These are phyloP conservation scores for Melocanna baccifera DNA, from an alignment of 176 grass and related monocot genomes.

Conservation along the genomic window DNA sequence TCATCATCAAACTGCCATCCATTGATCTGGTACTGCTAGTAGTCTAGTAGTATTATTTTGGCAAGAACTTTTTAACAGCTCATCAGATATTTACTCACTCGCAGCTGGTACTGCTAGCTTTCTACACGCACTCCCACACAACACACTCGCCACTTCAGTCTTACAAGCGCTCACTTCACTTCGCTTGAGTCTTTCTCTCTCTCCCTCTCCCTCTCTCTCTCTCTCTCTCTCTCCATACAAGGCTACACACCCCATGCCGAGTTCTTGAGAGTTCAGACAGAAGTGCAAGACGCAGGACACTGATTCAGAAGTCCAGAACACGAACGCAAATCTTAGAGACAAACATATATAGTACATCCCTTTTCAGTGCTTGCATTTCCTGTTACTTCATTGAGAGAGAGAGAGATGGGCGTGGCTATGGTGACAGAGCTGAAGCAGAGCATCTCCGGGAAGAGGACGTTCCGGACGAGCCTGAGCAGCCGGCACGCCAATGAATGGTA, in stretches of 20 bases:
- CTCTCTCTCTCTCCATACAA: neutral
- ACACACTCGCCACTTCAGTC: constrained; percentile 37
- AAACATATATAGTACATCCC: neutral
- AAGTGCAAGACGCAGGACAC: neutral
- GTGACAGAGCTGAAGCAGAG: constrained; percentile 93
- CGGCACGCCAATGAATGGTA: constrained; percentile 86
- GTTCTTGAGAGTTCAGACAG: neutral
- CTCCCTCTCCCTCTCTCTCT: neutral
- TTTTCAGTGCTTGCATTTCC: neutral
- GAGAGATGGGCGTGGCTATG: constrained; percentile 78
- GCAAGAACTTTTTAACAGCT: constrained; percentile 21
- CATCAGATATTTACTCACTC: constrained; percentile 1
- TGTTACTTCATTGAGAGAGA: neutral
- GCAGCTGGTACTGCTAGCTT: constrained; percentile 4
- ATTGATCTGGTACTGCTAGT: neutral
- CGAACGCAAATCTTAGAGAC: neutral
- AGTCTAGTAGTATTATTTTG: neutral
- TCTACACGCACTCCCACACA: constrained; percentile 47
- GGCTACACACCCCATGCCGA: neutral
- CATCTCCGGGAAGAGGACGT: constrained; percentile 84
- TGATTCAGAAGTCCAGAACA: neutral
- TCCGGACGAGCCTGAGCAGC: constrained; percentile 62
- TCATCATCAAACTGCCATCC: neutral
- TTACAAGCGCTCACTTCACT: constrained; percentile 27
- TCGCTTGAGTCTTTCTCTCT: constrained; percentile 3